phyloP scores from a whole-genome alignment of 176 grass and related monocot species.

The Phragmites australis region DNA sequence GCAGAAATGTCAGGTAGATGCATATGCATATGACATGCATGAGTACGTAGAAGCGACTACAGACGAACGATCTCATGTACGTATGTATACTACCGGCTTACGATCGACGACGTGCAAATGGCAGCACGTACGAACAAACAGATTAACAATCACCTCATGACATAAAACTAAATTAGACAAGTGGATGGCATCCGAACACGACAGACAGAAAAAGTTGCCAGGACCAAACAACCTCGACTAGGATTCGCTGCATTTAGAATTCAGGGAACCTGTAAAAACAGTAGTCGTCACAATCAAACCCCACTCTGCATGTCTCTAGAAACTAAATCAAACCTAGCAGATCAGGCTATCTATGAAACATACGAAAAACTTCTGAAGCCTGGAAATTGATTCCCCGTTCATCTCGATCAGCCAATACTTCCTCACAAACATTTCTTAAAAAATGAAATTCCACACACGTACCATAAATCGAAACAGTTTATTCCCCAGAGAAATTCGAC shows the following conservation, averaged over 20 bases:
- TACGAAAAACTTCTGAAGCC: neutral
- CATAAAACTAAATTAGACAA: neutral
- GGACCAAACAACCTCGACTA: slow-evolving; percentile 24
- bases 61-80: neutral
- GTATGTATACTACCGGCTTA: neutral
- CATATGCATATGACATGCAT: neutral
- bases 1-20: neutral
- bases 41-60: neutral
- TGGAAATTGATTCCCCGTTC: neutral
- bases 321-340: neutral
- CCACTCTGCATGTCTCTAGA: neutral
- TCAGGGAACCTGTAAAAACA: neutral
- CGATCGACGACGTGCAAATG: neutral
- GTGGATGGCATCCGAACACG: slow-evolving; percentile 1
- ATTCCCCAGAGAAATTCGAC: too few species aligned
- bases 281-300: neutral
- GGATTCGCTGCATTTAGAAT: slow-evolving; percentile 27
- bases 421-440: neutral
- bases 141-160: slow-evolving; percentile 14
- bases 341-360: neutral
- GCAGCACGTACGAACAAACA: neutral
- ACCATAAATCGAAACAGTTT: too few species aligned
- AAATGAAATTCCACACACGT: neutral
- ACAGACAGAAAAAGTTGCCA: neutral
- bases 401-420: neutral